Evolutionary conservation across 2,329 filamentous ascomycete genomes (phyloP).

Genomic region (Dothistroma septosporum): DNA sequence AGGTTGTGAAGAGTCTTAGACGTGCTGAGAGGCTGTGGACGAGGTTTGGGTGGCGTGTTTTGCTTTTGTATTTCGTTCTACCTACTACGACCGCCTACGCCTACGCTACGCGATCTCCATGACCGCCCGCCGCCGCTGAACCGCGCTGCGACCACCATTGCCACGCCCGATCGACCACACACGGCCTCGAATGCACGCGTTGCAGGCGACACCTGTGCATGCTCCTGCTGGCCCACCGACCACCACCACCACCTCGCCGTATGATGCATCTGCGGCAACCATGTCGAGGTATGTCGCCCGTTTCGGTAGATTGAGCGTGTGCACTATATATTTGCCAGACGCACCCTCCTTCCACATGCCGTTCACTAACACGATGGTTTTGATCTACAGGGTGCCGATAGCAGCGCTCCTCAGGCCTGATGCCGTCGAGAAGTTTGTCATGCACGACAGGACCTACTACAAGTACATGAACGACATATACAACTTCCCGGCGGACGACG

Average conservation of each 20-base stretch:
- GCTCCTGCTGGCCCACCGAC: constrained; percentile 3
- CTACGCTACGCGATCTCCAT: neutral
- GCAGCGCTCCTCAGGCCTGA: constrained; percentile 22
- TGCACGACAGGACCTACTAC: constrained; percentile 22
- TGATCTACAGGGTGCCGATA: constrained; percentile 19
- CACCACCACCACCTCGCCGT: constrained; percentile 1
- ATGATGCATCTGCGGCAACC: constrained; percentile 12
- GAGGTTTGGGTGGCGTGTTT: constrained; percentile 17
- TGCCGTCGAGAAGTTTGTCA: constrained; percentile 17
- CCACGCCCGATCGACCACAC: neutral
- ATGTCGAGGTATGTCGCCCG: constrained; percentile 22
- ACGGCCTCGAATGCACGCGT: constrained; percentile 19
- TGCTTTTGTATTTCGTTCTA: constrained; percentile 12
- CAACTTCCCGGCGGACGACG: constrained; percentile 25
- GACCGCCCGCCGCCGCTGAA: neutral
- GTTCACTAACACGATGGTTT: constrained; percentile 1
- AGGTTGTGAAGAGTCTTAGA: neutral
- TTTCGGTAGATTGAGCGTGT: neutral
- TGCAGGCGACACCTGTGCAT: constrained; percentile 18
- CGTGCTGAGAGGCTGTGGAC: constrained; percentile 9
- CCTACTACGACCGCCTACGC: neutral
- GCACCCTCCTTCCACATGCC: neutral
- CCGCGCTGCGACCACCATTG: neutral
- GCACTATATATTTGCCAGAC: neutral
- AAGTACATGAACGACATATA: constrained; percentile 19